phyloP scores from a whole-genome alignment of 2,329 filamentous ascomycete species.

The Alternaria gansuensis region DNA sequence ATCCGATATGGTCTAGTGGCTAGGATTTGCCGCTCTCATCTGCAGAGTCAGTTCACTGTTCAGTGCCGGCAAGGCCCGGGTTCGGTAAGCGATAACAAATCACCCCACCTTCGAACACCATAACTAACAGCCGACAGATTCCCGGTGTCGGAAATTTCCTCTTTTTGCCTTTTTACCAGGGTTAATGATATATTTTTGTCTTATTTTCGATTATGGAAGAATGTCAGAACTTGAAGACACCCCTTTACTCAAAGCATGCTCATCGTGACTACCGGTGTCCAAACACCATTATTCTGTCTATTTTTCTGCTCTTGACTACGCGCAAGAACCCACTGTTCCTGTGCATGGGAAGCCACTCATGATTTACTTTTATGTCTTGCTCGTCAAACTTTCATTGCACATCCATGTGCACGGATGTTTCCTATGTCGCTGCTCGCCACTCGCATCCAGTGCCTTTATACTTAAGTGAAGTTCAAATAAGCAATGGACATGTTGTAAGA shows the following conservation, averaged over 20 bases:
- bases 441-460: too few relatives aligned
- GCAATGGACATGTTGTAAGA: too few relatives aligned
- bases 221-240: neutral
- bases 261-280: neutral
- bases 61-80: slow-evolving; percentile 26
- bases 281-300: neutral
- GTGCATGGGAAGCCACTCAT: too few relatives aligned
- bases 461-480: too few relatives aligned
- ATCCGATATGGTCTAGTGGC: slow-evolving; percentile 27
- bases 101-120: neutral
- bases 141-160: slow-evolving; percentile 23
- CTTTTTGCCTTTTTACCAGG: slow-evolving; percentile 1
- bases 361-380: too few relatives aligned
- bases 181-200: neutral
- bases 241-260: neutral
- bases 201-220: too few relatives aligned
- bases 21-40: slow-evolving; percentile 27
- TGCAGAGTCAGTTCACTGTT: slow-evolving; percentile 18
- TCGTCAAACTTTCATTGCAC: too few relatives aligned
- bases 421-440: too few relatives aligned
- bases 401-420: too few relatives aligned
- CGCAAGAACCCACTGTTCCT: too few relatives aligned
- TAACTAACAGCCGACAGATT: slow-evolving; percentile 5
- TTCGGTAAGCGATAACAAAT: slow-evolving; percentile 1
- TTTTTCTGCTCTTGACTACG: neutral